Conservation (phyloP, 441 rosid species). For the Populus trichocarpa region DNA sequence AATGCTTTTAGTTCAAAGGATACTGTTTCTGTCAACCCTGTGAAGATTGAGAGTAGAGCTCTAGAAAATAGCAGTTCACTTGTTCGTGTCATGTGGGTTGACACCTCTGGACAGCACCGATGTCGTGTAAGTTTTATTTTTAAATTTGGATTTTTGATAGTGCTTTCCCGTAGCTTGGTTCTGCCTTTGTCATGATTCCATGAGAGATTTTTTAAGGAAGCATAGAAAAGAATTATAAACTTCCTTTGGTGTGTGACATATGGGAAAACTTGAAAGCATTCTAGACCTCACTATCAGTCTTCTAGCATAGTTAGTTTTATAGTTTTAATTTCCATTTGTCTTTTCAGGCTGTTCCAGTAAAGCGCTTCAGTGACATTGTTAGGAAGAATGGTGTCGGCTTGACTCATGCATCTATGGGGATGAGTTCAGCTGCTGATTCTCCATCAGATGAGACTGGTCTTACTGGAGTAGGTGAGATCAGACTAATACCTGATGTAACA, state of each 20-base stretch:
- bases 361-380: constrained; percentile 62
- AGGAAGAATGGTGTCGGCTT: constrained; percentile 78
- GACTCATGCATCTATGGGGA: constrained; percentile 78
- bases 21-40: constrained; percentile 21
- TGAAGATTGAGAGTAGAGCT: constrained; percentile 27
- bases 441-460: constrained; percentile 74
- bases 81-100: constrained; percentile 83
- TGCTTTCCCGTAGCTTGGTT: neutral
- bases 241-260: constrained; percentile 2
- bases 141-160: constrained; percentile 10
- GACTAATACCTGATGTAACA: constrained; percentile 80
- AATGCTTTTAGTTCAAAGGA: constrained; percentile 26
- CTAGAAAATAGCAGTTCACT: constrained; percentile 33
- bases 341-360: constrained; percentile 70
- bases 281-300: neutral
- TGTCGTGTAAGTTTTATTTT: constrained; percentile 63
- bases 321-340: neutral
- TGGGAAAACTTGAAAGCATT: neutral
- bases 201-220: neutral
- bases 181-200: neutral
- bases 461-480: constrained; percentile 79
- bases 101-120: constrained; percentile 93
- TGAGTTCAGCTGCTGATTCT: constrained; percentile 67
- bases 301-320: neutral
- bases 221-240: neutral